Evolutionary conservation across 306 rosid genomes (phyloP).

Genomic region (Quercus cerris): DNA sequence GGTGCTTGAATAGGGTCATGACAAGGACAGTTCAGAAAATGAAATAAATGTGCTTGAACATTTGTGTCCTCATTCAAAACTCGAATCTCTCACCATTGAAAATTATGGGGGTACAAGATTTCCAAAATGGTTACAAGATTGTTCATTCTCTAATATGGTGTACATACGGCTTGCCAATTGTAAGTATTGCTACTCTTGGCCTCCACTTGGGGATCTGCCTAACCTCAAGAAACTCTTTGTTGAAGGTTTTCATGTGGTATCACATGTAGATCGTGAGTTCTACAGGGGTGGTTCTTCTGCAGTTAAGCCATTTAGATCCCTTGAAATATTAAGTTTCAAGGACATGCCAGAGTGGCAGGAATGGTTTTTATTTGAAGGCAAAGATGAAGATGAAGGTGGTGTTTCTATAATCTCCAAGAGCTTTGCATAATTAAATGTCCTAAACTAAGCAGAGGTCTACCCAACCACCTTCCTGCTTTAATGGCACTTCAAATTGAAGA

Average conservation of each 20-base stretch:
- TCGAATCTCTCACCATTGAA: not conserved
- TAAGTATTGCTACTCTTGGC: not conserved
- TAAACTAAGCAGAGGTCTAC: too few species aligned
- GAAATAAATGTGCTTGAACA: not conserved
- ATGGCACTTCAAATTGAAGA: too few species aligned
- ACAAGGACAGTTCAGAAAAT: not conserved
- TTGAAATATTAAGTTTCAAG: too few species aligned
- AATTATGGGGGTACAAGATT: constrained; percentile 7
- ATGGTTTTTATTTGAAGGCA: too few species aligned
- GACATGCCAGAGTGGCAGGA: too few species aligned
- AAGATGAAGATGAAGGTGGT: too few species aligned
- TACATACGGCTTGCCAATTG: not conserved
- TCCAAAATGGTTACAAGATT: not conserved
- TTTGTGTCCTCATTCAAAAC: not conserved
- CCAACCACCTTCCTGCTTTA: too few species aligned
- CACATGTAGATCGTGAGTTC: not conserved
- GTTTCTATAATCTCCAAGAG: too few species aligned
- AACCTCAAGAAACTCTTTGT: not conserved
- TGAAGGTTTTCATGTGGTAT: not conserved
- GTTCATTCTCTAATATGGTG: not conserved
- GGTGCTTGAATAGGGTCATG: too few species aligned
- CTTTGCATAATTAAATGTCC: too few species aligned
- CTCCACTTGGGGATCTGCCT: not conserved
- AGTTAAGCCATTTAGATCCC: too few species aligned
- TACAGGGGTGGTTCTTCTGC: not conserved